Conservation (phyloP, 1,139 yeast genomes). For the Yamadazyma triangularis region DNA sequence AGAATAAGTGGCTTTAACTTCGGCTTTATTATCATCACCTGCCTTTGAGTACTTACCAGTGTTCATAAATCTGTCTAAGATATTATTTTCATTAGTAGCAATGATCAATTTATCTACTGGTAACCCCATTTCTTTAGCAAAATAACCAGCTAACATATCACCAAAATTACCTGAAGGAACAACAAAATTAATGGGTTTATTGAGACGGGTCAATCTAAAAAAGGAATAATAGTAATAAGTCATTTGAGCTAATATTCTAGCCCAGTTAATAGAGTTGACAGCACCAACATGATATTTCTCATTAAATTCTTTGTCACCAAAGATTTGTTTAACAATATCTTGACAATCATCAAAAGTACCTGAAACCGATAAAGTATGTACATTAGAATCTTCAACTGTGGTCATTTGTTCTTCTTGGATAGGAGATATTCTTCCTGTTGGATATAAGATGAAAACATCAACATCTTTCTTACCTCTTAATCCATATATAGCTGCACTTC, state of each 20-base stretch:
- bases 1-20: conserved; percentile 84
- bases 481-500: conserved; percentile 98
- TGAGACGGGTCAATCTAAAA: conserved; percentile 59
- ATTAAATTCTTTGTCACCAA: conserved; percentile 86
- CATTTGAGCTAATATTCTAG: conserved; percentile 95
- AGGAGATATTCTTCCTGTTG: conserved; percentile 96
- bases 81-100: conserved; percentile 95
- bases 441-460: conserved; percentile 90
- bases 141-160: conserved; percentile 94
- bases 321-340: conserved; percentile 88
- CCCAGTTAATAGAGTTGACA: conserved; percentile 98
- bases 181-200: conserved; percentile 65
- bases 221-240: conserved; percentile 93
- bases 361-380: conserved; percentile 88
- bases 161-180: conserved; percentile 99
- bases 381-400: conserved; percentile 89
- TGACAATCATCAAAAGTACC: conserved; percentile 99
- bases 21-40: conserved; percentile 24
- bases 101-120: conserved; percentile 83
- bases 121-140: conserved; percentile 91
- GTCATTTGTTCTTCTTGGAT: conserved; percentile 99
- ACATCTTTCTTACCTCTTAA: conserved; percentile 95
- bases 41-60: conserved; percentile 78
- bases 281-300: conserved; percentile 92
- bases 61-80: conserved; percentile 85